phyloP scores from a whole-genome alignment of 2,329 filamentous ascomycete species.

The Trematosphaeria pertusa region DNA sequence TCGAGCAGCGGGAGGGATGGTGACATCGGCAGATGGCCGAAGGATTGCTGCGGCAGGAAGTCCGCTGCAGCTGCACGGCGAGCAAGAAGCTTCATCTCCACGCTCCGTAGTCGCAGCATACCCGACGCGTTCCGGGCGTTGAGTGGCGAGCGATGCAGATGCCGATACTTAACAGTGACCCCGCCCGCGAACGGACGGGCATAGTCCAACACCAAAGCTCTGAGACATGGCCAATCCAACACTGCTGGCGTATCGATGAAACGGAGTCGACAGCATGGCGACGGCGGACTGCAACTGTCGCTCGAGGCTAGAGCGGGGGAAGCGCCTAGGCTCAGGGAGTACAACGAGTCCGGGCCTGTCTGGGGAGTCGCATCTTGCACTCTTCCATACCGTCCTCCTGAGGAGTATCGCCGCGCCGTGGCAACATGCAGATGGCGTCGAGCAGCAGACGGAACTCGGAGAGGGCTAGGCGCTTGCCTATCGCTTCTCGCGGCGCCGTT shows the following conservation, averaged over 20 bases:
- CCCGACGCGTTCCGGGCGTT: slow-evolving; percentile 9
- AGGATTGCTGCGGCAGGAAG: slow-evolving; percentile 4
- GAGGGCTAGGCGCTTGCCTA: neutral
- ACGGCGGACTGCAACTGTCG: slow-evolving; percentile 10
- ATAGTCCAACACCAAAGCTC: slow-evolving; percentile 21
- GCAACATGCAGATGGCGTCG: neutral
- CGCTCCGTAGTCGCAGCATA: slow-evolving; percentile 7
- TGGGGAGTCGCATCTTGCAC: no score
- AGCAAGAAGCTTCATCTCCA: slow-evolving; percentile 7
- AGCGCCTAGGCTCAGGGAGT: no score
- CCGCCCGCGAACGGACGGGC: slow-evolving; percentile 13
- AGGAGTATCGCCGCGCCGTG: no score
- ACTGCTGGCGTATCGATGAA: slow-evolving; percentile 15
- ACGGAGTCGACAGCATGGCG: slow-evolving; percentile 17
- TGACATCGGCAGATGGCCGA: neutral
- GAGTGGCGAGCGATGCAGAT: slow-evolving; percentile 16
- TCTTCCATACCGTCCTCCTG: no score
- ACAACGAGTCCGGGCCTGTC: no score
- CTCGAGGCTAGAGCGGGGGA: slow-evolving; percentile 4
- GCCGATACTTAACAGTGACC: no score
- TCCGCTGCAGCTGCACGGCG: slow-evolving; percentile 11
- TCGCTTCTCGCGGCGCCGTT: slow-evolving; percentile 4
- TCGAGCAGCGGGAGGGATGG: neutral
- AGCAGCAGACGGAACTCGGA: neutral
- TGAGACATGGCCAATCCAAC: slow-evolving; percentile 37